Percentiles rank a stretch among this genome's conserved stretches.
These are phyloP conservation scores for Hanseniaspora mollemarum DNA, from an alignment of 805 yeast genomes.

Conservation along the genomic window DNA sequence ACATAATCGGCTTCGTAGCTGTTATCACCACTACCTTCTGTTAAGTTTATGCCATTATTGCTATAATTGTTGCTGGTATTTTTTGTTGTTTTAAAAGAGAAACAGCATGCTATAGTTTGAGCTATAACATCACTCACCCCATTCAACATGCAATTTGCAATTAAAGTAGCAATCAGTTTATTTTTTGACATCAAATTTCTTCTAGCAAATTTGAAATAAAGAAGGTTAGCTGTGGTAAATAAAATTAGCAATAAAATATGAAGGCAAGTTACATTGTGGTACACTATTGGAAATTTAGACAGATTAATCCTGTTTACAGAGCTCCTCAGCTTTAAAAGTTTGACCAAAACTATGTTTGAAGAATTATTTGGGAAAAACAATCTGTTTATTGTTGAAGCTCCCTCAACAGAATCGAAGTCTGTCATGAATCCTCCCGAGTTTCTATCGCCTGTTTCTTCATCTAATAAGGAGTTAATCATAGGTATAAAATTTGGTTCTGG, in stretches of 20 bases:
- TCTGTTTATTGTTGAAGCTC: constrained; percentile 5
- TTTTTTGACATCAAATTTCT: background rate
- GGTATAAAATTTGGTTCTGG: constrained; percentile 14
- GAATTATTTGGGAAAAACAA: constrained; percentile 5
- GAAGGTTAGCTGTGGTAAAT: background rate
- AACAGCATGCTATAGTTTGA: constrained; percentile 1
- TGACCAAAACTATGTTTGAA: background rate
- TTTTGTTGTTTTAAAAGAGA: background rate
- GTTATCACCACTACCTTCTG: background rate
- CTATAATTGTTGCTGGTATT: background rate
- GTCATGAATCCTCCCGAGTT: constrained; percentile 1
- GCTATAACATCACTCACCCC: constrained; percentile 9
- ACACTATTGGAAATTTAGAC: background rate
- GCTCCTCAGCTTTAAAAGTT: constrained; percentile 1
- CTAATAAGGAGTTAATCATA: constrained; percentile 9
- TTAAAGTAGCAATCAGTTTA: constrained; percentile 4
- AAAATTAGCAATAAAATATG: background rate
- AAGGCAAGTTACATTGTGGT: background rate
- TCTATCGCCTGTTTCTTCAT: background rate
- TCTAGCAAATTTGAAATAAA: constrained; percentile 6
- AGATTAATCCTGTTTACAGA: constrained; percentile 4
- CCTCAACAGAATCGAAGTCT: constrained; percentile 6
- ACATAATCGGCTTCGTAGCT: background rate
- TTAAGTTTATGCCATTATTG: background rate
- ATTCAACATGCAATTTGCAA: constrained; percentile 8